A percentile compares a stretch with the other conserved stretches of the same genome.
These are phyloP conservation scores for Ceriops zippeliana DNA, from an alignment of 345 rosid genomes.

Conservation along the genomic window DNA sequence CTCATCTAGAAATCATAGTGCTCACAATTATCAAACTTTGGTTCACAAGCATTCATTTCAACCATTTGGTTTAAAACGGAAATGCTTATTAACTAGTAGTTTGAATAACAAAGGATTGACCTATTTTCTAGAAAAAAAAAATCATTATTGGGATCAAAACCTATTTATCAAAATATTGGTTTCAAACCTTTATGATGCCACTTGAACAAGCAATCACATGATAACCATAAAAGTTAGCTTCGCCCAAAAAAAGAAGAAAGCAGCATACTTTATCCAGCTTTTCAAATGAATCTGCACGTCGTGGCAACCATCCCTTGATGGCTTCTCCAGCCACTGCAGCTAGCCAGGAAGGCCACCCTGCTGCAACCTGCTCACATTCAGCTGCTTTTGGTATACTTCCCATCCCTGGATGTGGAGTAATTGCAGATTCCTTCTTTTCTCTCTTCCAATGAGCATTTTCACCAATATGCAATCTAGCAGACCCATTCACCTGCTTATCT, in stretches of 20 bases:
- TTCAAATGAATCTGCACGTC: constrained; percentile 97
- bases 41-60: too few species aligned
- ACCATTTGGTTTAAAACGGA: too few species aligned
- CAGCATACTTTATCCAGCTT: constrained; percentile 83
- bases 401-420: constrained; percentile 49
- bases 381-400: constrained; percentile 64
- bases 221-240: too few species aligned
- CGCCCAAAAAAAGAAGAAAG: constrained; percentile 8
- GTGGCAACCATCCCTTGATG: constrained; percentile 90
- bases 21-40: too few species aligned
- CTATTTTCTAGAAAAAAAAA: too few species aligned
- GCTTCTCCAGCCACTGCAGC: constrained; percentile 98
- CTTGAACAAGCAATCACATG: too few species aligned
- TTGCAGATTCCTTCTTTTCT: constrained; percentile 54
- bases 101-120: too few species aligned
- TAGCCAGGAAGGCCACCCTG: constrained; percentile 99
- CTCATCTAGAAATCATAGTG: too few species aligned
- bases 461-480: constrained; percentile 42
- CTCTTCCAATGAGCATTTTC: constrained; percentile 63
- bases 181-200: too few species aligned
- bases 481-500: constrained; percentile 67
- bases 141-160: too few species aligned
- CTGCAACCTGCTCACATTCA: constrained; percentile 92
- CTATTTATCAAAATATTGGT: too few species aligned
- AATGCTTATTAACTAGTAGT: too few species aligned